Percentiles rank a stretch among this genome's conserved stretches.
Conservation (phyloP, 768 basidiomycete species). For the Serendipita sp. region DNA sequence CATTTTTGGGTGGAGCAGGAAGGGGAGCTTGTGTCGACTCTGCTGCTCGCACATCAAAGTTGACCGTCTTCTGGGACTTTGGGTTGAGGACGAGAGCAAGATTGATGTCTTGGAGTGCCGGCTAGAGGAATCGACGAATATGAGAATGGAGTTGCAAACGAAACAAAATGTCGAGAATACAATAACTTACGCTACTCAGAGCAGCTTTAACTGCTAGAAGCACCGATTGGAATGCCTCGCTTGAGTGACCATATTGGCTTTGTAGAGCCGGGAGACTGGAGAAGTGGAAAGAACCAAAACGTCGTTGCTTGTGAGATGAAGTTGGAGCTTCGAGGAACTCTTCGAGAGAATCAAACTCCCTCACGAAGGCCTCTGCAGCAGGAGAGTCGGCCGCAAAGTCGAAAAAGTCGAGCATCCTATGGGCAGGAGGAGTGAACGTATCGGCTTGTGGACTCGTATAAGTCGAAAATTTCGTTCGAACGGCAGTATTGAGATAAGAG, state of each 20-base stretch:
- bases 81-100: slow-evolving; percentile 12
- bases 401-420: slow-evolving; percentile 23
- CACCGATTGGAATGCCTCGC: slow-evolving; percentile 39
- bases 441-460: neutral
- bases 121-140: neutral
- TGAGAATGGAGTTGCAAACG: neutral
- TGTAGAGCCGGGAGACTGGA: slow-evolving; percentile 35
- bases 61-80: slow-evolving; percentile 27
- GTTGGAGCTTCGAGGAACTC: slow-evolving; percentile 34
- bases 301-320: slow-evolving; percentile 17
- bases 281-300: slow-evolving; percentile 51
- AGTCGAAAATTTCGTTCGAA: neutral
- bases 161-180: neutral
- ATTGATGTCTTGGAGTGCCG: neutral
- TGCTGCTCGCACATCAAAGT: slow-evolving; percentile 22
- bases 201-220: slow-evolving; percentile 31
- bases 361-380: slow-evolving; percentile 24
- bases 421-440: slow-evolving; percentile 11
- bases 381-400: slow-evolving; percentile 27
- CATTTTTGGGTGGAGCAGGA: slow-evolving; percentile 26
- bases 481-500: neutral
- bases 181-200: slow-evolving; percentile 26
- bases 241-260: slow-evolving; percentile 29
- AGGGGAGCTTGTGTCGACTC: slow-evolving; percentile 29
- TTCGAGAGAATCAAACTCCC: slow-evolving; percentile 30